Base-by-base conservation (phyloP, 805 yeast species). In the Myxozyma neglecta region DNA sequence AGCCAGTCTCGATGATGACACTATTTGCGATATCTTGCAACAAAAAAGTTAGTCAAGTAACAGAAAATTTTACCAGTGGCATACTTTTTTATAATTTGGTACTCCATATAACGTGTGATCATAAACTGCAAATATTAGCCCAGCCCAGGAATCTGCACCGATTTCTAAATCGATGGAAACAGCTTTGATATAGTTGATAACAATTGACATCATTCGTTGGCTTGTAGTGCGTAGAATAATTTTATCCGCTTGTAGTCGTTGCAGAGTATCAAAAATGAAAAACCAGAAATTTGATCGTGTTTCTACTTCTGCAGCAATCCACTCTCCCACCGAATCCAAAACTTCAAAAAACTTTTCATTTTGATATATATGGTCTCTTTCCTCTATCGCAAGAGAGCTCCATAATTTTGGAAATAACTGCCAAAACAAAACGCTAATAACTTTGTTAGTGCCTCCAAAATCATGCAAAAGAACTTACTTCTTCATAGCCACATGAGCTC, bases 401-500 rank as follows among this genome's bases (percentile, higher is more conserved):
- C 65, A 60, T 29, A 61, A 1, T 13, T 13, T 18, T 9, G n/a
- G 35, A 51, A 62, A 64, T 16, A 64, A 11, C 7, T 45, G 13
- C 68, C 63, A 65, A 34, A 57, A 65, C 9, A 37, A 13, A 10
- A 6, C 58, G 36, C 63, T 61, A 43, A 16, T 9, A 9, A 32
- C 29, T 36, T 24, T 32, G 42, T 52, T 13, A 51, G 55, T n/a
- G 5, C 7, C 8, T 9, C 24, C 5, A 6, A 9, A 5, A 8
- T 36, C 20, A 18, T 13, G 32, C 18, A 37, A n/a, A 11, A 20
- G 13, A 24, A 43, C 60, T 11, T 55, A 62, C 66, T 42, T 51
- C 34, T 53, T 52, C 53, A 18, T 34, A 11, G 56, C 63, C 92
- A 78, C 58, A 87, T 75, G 63, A 3, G 47, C 55, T 56, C 66